Conservation (phyloP, 2,329 filamentous ascomycete genomes). For the Pseudogymnoascus destructans region DNA sequence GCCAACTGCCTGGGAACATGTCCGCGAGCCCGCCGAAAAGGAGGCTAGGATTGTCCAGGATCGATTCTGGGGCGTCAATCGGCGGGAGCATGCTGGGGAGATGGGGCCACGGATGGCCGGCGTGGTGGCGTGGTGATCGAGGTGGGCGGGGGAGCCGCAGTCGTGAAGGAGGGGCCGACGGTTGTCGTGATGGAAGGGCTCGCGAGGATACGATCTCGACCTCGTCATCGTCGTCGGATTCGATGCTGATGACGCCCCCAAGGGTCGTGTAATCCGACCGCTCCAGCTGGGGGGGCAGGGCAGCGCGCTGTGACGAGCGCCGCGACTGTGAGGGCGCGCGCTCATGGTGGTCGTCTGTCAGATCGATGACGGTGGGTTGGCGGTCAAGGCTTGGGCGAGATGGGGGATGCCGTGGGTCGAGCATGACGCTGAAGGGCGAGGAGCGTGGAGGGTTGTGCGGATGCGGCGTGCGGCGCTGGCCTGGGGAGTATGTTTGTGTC, state of each 20-base stretch:
- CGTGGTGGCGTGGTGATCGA: background rate
- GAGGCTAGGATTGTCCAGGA: background rate
- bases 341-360: constrained; percentile 4
- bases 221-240: constrained; percentile 2
- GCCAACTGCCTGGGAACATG: background rate
- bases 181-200: background rate
- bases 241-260: background rate
- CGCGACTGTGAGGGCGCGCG: constrained; percentile 1
- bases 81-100: background rate
- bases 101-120: background rate
- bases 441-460: background rate
- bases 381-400: background rate
- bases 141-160: background rate
- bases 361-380: constrained; percentile 7
- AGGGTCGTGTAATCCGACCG: background rate
- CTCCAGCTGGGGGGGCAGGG: background rate
- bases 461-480: constrained; percentile 3
- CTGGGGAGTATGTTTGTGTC: background rate
- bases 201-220: background rate
- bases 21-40: background rate
- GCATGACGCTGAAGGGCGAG: constrained; percentile 7
- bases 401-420: background rate
- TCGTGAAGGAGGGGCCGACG: constrained; percentile 3
- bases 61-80: background rate
- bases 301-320: constrained; percentile 1